phyloP scores from a whole-genome alignment of 2,329 filamentous ascomycete species.

The Pseudophaeomoniella oleicola region DNA sequence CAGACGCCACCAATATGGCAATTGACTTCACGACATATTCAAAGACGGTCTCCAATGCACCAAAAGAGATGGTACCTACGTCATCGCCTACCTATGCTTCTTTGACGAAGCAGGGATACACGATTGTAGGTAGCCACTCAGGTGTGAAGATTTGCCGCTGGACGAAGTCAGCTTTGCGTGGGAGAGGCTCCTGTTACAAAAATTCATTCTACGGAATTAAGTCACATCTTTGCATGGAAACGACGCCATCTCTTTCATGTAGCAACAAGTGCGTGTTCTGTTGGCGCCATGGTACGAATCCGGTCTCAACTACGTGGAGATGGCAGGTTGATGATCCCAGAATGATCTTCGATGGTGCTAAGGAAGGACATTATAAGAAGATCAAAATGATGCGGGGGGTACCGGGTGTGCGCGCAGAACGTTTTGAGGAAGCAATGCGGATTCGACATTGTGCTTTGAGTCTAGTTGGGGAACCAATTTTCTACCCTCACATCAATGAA shows the following conservation, averaged over 20 bases:
- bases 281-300: constrained; percentile 96
- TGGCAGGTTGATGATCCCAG: constrained; percentile 91
- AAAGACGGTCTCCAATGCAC: constrained; percentile 28
- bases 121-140: constrained; percentile 86
- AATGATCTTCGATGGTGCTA: constrained; percentile 78
- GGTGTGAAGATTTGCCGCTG: constrained; percentile 97
- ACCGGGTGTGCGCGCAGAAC: constrained; percentile 78
- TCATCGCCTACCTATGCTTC: constrained; percentile 77
- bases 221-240: constrained; percentile 97
- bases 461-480: constrained; percentile 94
- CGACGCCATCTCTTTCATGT: constrained; percentile 86
- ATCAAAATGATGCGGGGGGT: constrained; percentile 95
- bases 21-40: constrained; percentile 63
- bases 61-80: constrained; percentile 88
- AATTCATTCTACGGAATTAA: constrained; percentile 94
- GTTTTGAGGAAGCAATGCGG: constrained; percentile 82
- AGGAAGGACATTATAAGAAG: constrained; percentile 86
- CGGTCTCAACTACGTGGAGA: constrained; percentile 89
- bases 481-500: constrained; percentile 94
- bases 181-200: constrained; percentile 93
- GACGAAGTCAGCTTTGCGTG: constrained; percentile 92
- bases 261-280: constrained; percentile 98
- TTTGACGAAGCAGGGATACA: constrained; percentile 91
- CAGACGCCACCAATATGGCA: constrained; percentile 22
- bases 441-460: constrained; percentile 88